phyloP scores from a whole-genome alignment of 306 rosid species.

The Vigna hirtella region DNA sequence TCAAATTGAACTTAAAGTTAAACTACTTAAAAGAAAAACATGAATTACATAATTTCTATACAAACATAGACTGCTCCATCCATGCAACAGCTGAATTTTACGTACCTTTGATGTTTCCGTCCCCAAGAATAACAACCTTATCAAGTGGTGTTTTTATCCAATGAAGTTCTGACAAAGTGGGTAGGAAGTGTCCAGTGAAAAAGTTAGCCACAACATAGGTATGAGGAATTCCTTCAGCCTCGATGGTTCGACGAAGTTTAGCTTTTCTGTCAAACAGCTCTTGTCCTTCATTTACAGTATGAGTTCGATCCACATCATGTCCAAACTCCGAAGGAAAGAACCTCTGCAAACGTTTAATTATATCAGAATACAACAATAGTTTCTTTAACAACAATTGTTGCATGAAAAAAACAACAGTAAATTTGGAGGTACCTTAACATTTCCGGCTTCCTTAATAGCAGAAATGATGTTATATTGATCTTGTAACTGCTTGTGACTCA shows the following conservation, averaged over 20 bases:
- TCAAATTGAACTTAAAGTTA: too few species aligned
- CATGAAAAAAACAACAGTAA: not conserved
- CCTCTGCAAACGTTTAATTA: constrained; percentile 33
- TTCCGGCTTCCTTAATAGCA: constrained; percentile 82
- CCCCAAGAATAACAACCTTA: constrained; percentile 44
- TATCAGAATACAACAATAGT: not conserved
- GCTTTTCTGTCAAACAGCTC: constrained; percentile 30
- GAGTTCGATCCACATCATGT: constrained; percentile 38
- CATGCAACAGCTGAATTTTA: constrained; percentile 1
- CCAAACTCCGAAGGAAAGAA: constrained; percentile 62
- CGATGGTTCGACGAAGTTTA: constrained; percentile 47
- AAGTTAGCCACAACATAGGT: constrained; percentile 43
- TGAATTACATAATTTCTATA: too few species aligned
- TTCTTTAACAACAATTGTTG: too few species aligned
- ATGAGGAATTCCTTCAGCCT: constrained; percentile 50
- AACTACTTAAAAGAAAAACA: too few species aligned
- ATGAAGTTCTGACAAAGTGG: constrained; percentile 23
- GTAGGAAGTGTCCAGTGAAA: constrained; percentile 44
- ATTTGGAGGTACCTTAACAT: constrained; percentile 61
- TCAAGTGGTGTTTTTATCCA: constrained; percentile 41
- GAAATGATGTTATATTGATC: constrained; percentile 77
- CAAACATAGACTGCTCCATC: too few species aligned
- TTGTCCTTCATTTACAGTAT: constrained; percentile 45
- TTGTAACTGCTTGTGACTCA: constrained; percentile 49
- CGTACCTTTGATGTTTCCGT: constrained; percentile 54